These are phyloP conservation scores for Annulohypoxylon stygium DNA, from an alignment of 495 filamentous ascomycete genomes.

Conservation along the genomic window DNA sequence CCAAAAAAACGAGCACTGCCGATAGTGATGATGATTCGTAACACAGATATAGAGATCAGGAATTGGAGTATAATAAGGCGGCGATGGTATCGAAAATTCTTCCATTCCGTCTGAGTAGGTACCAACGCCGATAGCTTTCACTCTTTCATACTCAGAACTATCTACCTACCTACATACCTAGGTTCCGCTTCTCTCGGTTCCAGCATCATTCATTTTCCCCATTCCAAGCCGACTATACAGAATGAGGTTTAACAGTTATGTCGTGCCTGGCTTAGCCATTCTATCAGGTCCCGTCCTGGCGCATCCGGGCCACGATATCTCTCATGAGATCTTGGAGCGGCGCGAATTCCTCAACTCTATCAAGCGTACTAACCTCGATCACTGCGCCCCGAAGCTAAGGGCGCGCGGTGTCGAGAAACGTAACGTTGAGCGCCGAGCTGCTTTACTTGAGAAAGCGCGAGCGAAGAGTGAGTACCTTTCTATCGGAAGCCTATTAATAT, in stretches of 20 bases:
- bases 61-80: constrained; percentile 16
- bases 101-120: background rate
- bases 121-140: constrained; percentile 18
- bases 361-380: constrained; percentile 58
- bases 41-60: background rate
- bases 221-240: constrained; percentile 2
- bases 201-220: constrained; percentile 9
- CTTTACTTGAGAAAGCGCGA: constrained; percentile 41
- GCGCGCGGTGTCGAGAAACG: constrained; percentile 62
- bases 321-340: constrained; percentile 61
- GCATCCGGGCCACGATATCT: constrained; percentile 65
- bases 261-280: constrained; percentile 25
- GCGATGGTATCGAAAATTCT: constrained; percentile 12
- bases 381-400: constrained; percentile 64
- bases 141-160: constrained; percentile 10
- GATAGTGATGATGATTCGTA: constrained; percentile 6
- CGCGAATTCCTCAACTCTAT: constrained; percentile 55
- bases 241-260: constrained; percentile 30
- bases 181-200: constrained; percentile 18
- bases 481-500: too few species aligned
- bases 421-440: constrained; percentile 61
- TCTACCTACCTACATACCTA: too few species aligned
- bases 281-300: constrained; percentile 45
- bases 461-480: constrained; percentile 37
- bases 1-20: background rate